Evolutionary conservation across 2,329 filamentous ascomycete genomes (phyloP).

Genomic region (Stagonosporopsis cucurbitacearum): DNA sequence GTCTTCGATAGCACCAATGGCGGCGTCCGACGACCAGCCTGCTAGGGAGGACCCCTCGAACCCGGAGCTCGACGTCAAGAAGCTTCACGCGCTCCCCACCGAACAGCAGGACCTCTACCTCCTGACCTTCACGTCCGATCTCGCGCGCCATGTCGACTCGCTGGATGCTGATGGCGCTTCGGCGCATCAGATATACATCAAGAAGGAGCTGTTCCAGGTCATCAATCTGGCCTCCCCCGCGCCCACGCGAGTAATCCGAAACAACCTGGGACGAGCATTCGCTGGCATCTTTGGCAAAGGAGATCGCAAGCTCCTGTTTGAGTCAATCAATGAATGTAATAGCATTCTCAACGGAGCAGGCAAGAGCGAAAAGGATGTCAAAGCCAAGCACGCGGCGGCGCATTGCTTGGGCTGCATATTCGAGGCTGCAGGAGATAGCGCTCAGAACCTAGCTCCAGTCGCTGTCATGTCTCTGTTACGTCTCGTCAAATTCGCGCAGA

Average conservation of each 20-base stretch:
- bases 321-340: slow-evolving; percentile 89
- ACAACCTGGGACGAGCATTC: slow-evolving; percentile 85
- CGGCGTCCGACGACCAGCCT: slow-evolving; percentile 34
- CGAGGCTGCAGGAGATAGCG: slow-evolving; percentile 90
- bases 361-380: slow-evolving; percentile 79
- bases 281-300: slow-evolving; percentile 82
- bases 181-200: slow-evolving; percentile 87
- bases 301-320: slow-evolving; percentile 89
- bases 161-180: slow-evolving; percentile 82
- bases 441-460: slow-evolving; percentile 80
- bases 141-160: slow-evolving; percentile 78
- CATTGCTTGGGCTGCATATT: slow-evolving; percentile 89
- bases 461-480: slow-evolving; percentile 76
- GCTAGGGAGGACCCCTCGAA: slow-evolving; percentile 55
- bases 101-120: slow-evolving; percentile 97
- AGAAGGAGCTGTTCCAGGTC: slow-evolving; percentile 93
- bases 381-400: slow-evolving; percentile 84
- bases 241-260: slow-evolving; percentile 86
- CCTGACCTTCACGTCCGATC: slow-evolving; percentile 82
- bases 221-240: slow-evolving; percentile 81
- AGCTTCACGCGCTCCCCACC: slow-evolving; percentile 85
- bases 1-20: slow-evolving; percentile 31
- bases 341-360: slow-evolving; percentile 70
- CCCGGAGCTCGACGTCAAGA: slow-evolving; percentile 85
- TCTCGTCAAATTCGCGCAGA: slow-evolving; percentile 78